A percentile compares a stretch with the other conserved stretches of the same genome.
Conservation (phyloP, 176 grass and related monocot species). For the Metroxylon sagu region DNA sequence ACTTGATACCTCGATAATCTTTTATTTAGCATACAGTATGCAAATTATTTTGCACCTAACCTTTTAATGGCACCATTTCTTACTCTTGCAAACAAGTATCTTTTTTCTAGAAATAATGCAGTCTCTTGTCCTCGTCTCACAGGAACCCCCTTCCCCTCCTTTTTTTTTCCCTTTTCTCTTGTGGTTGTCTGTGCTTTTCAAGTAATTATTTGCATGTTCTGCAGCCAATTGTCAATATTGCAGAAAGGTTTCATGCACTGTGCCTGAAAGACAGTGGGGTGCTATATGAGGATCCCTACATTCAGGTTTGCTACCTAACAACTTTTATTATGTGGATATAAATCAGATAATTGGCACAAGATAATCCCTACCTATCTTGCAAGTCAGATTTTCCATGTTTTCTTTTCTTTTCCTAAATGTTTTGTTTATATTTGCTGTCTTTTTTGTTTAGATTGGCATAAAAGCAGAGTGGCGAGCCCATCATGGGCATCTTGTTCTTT, state of each 20-base stretch:
- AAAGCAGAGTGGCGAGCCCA: slow-evolving; percentile 91
- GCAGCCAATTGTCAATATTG: slow-evolving; percentile 68
- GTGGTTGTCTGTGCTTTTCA: slow-evolving; percentile 18
- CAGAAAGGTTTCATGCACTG: slow-evolving; percentile 79
- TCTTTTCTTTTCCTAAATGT: not conserved
- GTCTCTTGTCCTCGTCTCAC: no score
- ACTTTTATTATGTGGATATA: no score
- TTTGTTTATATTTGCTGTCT: slow-evolving; percentile 8
- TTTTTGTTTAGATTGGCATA: slow-evolving; percentile 71
- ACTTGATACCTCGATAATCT: no score
- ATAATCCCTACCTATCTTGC: not conserved
- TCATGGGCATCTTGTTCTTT: slow-evolving; percentile 85
- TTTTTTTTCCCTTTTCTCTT: not conserved
- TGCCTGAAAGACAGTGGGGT: slow-evolving; percentile 94
- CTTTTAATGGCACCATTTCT: no score
- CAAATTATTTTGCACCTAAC: no score
- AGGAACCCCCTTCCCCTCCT: not conserved
- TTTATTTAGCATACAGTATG: no score
- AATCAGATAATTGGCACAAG: no score
- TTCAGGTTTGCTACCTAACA: slow-evolving; percentile 49
- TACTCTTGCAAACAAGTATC: no score
- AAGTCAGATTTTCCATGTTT: not conserved
- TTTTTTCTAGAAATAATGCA: no score
- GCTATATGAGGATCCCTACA: slow-evolving; percentile 82
- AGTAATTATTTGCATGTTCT: slow-evolving; percentile 22